Evolutionary conservation across 2,329 filamentous ascomycete genomes (phyloP).

Genomic region (Pseudocercospora cruenta): DNA sequence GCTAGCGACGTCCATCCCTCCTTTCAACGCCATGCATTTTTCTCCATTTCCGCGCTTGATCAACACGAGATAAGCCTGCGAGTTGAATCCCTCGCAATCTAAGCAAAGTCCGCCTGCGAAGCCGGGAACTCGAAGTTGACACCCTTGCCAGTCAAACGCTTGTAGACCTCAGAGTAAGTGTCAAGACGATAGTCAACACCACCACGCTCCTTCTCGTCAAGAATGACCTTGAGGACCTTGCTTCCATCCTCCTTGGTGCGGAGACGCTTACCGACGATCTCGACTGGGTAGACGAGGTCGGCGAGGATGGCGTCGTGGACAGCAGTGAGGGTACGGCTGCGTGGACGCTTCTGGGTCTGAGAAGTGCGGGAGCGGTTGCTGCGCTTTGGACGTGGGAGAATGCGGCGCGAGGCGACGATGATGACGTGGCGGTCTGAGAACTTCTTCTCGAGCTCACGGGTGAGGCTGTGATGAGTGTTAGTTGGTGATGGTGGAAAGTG

Average conservation of each 20-base stretch:
- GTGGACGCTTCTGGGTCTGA: conserved; percentile 98
- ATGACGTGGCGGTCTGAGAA: conserved; percentile 99
- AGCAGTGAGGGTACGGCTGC: conserved; percentile 94
- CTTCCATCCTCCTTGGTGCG: conserved; percentile 98
- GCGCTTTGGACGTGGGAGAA: conserved; percentile 97
- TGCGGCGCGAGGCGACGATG: conserved; percentile 98
- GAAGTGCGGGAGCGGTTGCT: conserved; percentile 94
- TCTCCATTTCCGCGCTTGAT: background rate
- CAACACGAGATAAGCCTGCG: background rate
- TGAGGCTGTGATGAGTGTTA: conserved; percentile 66
- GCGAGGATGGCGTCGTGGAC: conserved; percentile 98
- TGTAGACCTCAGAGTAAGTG: conserved; percentile 99
- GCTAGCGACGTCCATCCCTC: background rate
- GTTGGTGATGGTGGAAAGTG: conserved; percentile 1
- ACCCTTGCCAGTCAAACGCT: conserved; percentile 91
- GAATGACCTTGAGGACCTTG: conserved; percentile 98
- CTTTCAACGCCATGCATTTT: background rate
- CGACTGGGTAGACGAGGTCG: conserved; percentile 98
- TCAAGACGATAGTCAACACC: conserved; percentile 99
- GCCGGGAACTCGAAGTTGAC: conserved; percentile 99
- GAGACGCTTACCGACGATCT: conserved; percentile 99
- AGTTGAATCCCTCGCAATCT: conserved; percentile 29
- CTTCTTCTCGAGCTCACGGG: conserved; percentile 99
- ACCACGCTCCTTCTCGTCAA: conserved; percentile 99
- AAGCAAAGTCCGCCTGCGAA: conserved; percentile 55